Evolutionary conservation across 2,329 filamentous ascomycete species (phyloP).

Genomic region (Phialemoniopsis sp.): DNA sequence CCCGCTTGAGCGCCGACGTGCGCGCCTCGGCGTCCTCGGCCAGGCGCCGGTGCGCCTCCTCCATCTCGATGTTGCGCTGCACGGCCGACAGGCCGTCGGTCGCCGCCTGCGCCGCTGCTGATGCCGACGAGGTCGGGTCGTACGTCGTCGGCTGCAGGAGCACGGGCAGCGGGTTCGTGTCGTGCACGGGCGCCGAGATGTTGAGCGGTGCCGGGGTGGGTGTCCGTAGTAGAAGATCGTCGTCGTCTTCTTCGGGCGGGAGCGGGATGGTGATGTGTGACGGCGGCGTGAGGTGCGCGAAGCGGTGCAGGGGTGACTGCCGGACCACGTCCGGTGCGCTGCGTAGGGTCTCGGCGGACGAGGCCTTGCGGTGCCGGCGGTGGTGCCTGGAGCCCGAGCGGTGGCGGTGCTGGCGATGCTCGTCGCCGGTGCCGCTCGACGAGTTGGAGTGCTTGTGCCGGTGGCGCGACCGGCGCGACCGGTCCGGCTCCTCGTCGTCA

Average conservation of each 20-base stretch:
- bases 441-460: slow-evolving; percentile 13
- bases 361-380: slow-evolving; percentile 5
- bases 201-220: slow-evolving; percentile 15
- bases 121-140: slow-evolving; percentile 30
- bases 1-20: slow-evolving; percentile 50
- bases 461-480: slow-evolving; percentile 7
- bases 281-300: slow-evolving; percentile 9
- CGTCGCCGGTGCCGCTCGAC: slow-evolving; percentile 14
- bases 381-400: slow-evolving; percentile 3
- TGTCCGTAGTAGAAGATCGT: slow-evolving; percentile 12
- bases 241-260: slow-evolving; percentile 5
- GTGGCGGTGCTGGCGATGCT: slow-evolving; percentile 8
- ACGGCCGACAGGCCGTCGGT: slow-evolving; percentile 50
- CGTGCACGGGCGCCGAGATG: slow-evolving; percentile 47
- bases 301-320: slow-evolving; percentile 7
- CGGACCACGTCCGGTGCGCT: slow-evolving; percentile 2
- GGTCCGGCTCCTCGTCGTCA: slow-evolving; percentile 12
- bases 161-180: slow-evolving; percentile 42
- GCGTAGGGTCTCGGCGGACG: slow-evolving; percentile 4
- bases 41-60: slow-evolving; percentile 49
- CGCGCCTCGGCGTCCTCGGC: slow-evolving; percentile 55
- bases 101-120: slow-evolving; percentile 21
- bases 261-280: slow-evolving; percentile 4
- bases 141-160: slow-evolving; percentile 55
- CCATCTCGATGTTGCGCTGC: slow-evolving; percentile 53